Base-by-base conservation (phyloP, 2,329 filamentous ascomycete genomes). In the Pestalotiopsis fici region DNA sequence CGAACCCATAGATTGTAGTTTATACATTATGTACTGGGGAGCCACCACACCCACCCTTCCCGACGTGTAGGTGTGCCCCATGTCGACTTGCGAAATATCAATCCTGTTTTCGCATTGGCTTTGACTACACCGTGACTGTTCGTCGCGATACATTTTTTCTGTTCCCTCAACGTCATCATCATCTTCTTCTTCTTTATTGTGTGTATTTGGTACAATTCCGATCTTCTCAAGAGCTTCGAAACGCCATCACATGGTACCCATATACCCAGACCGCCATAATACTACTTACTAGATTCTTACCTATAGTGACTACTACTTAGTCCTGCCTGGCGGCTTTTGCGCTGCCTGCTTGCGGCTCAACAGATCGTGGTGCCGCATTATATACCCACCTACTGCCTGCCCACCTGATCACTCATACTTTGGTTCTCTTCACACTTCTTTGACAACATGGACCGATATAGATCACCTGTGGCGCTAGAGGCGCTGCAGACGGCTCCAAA, bases 91-190 rank as follows among this genome's bases (percentile, higher is more conserved):
- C n/a, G 18, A 67, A 69, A 71, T 71, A 68, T 59, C 70, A 74
- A 75, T 73, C 74, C 71, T 69, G 74, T 73, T 75, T 75, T 75
- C 73, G 74, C 74, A 75, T 76, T 76, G 73, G 71, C 64, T 50
- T 50, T 18, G 18, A 50, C 66, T 54, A 21, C 21, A 25, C 21
- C 27, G 18, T 55, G 50, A 55, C 28, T 70, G 65, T 62, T 57
- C 64, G n/a, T 65, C 67, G 54, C 60, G 31, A 60, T 66, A n/a
- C 43, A 50, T 50, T 50, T 9, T 50, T 50, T 50, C n/a, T 57
- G 57, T 66, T 50, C 21, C 18, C 67, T 69, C 68, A 73, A 73
- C 71, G 71, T 73, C 71, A 73, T 72, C 60, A n/a, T n/a, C n/a
- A n/a, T n/a, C 5, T 57, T 64, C 25, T 57, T 18, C n/a, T 50